Conservation (phyloP, 2,329 filamentous ascomycete genomes). For the Clarireedia paspali region DNA sequence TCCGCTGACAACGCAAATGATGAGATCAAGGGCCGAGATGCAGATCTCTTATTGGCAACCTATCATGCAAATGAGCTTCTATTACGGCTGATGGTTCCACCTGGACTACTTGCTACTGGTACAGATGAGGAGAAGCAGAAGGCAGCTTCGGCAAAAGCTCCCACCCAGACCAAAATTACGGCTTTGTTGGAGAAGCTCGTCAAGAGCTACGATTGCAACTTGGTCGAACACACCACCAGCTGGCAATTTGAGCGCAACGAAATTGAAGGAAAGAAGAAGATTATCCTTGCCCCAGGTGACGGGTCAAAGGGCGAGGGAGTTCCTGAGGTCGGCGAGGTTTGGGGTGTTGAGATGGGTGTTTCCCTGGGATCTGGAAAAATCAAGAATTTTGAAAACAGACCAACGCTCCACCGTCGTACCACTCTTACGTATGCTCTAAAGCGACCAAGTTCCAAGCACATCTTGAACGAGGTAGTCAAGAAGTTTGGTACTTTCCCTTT, state of each 20-base stretch:
- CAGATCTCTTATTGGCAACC: conserved; percentile 83
- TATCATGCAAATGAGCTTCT: conserved; percentile 95
- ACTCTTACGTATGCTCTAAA: conserved; percentile 88
- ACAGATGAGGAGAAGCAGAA: conserved; percentile 95
- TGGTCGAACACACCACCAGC: conserved; percentile 96
- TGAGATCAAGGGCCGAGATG: conserved; percentile 65
- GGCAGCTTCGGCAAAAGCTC: conserved; percentile 72
- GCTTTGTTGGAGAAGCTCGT: conserved; percentile 83
- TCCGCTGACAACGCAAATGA: conserved; percentile 52
- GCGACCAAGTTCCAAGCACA: conserved; percentile 85
- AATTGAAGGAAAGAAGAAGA: conserved; percentile 93
- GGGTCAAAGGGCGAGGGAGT: conserved; percentile 85
- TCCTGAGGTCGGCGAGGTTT: conserved; percentile 86
- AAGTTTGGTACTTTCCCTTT: conserved; percentile 98
- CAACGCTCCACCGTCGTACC: conserved; percentile 90
- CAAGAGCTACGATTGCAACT: conserved; percentile 81
- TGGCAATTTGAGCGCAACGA: conserved; percentile 97
- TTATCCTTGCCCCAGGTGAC: conserved; percentile 81
- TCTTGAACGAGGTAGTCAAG: conserved; percentile 90
- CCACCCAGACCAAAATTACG: conserved; percentile 81
- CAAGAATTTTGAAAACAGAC: conserved; percentile 79
- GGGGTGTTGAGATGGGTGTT: conserved; percentile 95
- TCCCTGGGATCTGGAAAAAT: conserved; percentile 89
- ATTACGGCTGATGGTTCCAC: conserved; percentile 81
- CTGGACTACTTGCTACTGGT: conserved; percentile 74